Conservation (phyloP, 192 early-diverging fungal species). For the Diversispora epigaea region DNA sequence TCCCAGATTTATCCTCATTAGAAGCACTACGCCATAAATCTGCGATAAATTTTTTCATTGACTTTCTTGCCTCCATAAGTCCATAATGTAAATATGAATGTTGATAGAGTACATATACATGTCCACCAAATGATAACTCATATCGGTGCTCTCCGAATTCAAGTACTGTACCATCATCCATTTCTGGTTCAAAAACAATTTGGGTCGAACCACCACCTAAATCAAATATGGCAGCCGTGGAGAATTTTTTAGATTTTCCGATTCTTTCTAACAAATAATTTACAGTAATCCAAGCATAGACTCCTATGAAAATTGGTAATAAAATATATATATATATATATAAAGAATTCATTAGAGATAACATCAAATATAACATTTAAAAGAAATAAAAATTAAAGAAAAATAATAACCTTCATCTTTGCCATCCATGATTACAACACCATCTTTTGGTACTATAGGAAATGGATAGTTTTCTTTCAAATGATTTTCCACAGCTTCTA, state of each 20-base stretch:
- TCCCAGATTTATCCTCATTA: conserved; percentile 37
- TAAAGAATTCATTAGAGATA: background rate
- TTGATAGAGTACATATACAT: conserved; percentile 84
- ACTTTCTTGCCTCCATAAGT: conserved; percentile 78
- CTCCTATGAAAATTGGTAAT: conserved; percentile 45
- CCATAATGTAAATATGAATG: conserved; percentile 95
- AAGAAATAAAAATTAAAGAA: background rate
- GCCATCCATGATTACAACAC: conserved; percentile 94
- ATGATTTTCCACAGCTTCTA: conserved; percentile 66
- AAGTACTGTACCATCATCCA: conserved; percentile 40
- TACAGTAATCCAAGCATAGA: conserved; percentile 98
- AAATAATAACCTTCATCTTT: conserved; percentile 76
- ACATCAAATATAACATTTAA: background rate
- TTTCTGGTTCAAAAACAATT: conserved; percentile 91
- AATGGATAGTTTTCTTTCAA: conserved; percentile 81
- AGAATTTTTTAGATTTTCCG: conserved; percentile 47
- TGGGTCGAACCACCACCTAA: conserved; percentile 97
- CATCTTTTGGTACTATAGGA: conserved; percentile 64
- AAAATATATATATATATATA: background rate
- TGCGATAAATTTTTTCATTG: conserved; percentile 59
- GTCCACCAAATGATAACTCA: conserved; percentile 67
- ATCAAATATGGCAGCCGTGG: conserved; percentile 91
- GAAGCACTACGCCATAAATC: conserved; percentile 35
- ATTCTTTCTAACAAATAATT: conserved; percentile 83
- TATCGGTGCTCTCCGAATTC: conserved; percentile 72